A percentile compares a stretch with the other conserved stretches of the same genome.
These are phyloP conservation scores for Populus hybrid DNA, from an alignment of 441 rosid species.

Conservation along the genomic window DNA sequence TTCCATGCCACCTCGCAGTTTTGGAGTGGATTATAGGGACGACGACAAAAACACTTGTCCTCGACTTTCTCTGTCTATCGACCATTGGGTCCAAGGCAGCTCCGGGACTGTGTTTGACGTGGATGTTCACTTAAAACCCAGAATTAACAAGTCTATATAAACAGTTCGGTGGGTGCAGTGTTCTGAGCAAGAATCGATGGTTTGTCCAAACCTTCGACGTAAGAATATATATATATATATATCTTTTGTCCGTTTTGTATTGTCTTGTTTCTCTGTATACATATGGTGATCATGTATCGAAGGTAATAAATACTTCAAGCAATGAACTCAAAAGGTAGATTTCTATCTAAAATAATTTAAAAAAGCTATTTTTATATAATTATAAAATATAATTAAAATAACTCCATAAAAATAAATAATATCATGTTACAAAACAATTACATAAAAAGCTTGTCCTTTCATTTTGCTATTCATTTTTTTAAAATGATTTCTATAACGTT, in stretches of 20 bases:
- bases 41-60: neutral
- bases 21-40: neutral
- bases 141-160: neutral
- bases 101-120: no score
- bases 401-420: no score
- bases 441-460: fast-evolving
- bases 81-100: no score
- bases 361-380: no score
- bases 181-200: neutral
- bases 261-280: neutral
- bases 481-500: fast-evolving
- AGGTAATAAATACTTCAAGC: no score
- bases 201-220: neutral
- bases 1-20: neutral
- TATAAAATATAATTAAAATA: no score
- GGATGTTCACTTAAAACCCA: neutral
- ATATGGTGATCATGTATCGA: neutral
- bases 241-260: neutral
- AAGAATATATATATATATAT: neutral
- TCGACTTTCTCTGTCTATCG: neutral
- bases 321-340: neutral
- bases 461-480: no score
- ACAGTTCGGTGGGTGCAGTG: neutral
- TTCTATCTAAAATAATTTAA: no score
- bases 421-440: no score